Evolutionary conservation across 208 protist species (phyloP).

Genomic region (Trypanosoma boissoni): DNA sequence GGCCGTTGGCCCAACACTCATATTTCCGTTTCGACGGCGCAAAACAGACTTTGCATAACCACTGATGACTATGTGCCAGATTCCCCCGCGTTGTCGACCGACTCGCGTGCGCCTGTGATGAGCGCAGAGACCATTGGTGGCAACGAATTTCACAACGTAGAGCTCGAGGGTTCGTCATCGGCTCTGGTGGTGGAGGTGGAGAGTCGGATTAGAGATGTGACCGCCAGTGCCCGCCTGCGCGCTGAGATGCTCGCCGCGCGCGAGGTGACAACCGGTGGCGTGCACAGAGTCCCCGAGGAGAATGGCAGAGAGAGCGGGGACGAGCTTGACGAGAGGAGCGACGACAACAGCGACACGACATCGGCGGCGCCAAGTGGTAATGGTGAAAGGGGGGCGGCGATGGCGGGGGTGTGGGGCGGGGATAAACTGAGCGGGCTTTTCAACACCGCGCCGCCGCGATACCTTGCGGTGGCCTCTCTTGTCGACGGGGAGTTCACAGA

Average conservation of each 20-base stretch:
- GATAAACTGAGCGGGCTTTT: slow-evolving; percentile 23
- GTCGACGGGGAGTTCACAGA: slow-evolving; percentile 89
- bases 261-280: slow-evolving; percentile 1
- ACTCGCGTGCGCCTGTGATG: too few relatives aligned
- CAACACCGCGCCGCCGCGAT: slow-evolving; percentile 63
- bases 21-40: slow-evolving; percentile 32
- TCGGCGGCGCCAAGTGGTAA: not conserved
- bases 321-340: slow-evolving; percentile 9
- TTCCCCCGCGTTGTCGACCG: not conserved
- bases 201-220: slow-evolving; percentile 27
- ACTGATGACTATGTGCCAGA: not conserved
- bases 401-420: slow-evolving; percentile 13
- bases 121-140: not conserved
- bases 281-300: slow-evolving; percentile 44
- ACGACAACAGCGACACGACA: slow-evolving; percentile 8
- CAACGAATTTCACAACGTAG: slow-evolving; percentile 47
- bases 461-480: slow-evolving; percentile 81
- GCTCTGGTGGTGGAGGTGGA: slow-evolving; percentile 38
- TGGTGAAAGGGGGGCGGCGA: slow-evolving; percentile 9
- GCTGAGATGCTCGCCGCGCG: slow-evolving; percentile 3
- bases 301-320: slow-evolving; percentile 22
- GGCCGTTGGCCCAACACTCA: slow-evolving; percentile 65
- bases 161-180: slow-evolving; percentile 35
- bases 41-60: slow-evolving; percentile 23
- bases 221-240: not conserved